Evolutionary conservation across 2,329 filamentous ascomycete species (phyloP), one percentile per base, ranked within the genome.

Genomic region (Diaporthe ampelina): DNA sequence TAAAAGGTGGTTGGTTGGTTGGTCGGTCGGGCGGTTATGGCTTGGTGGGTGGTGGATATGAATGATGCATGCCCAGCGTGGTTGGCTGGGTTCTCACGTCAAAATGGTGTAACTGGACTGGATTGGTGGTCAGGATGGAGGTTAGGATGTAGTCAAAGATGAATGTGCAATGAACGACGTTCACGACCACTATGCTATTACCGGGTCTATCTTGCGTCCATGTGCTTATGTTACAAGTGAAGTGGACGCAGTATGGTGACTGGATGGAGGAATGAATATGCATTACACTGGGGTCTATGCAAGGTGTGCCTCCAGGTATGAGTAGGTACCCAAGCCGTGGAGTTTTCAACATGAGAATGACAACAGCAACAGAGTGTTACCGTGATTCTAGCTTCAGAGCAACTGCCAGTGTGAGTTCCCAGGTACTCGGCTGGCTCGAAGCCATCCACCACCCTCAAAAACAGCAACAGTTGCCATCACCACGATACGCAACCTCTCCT

Each of bases 81-180:
- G 61, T 45, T 19, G 29, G 29, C 21, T 19, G 19, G 24, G 43
- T 26, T 48, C 10, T 43, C 2, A 3, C 21, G 29, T 67, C 21
- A 67, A 67, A 67, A 52, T 35, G 63, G 63, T 37, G 45, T 68
- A 19, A 43, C 40, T 43, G 40, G 40, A 43, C 13, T 43, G 13
- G 5, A 43, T 43, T 21, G 15, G 29, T 9, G 63, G 32, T n/a
- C 6, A 17, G 61, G 40, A 24, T 35, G 17, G 26, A 24, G 26
- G 26, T 24, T n/a, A 17, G 45, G 19, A 65, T 37, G 29, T 52
- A 37, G 2, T 68, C 8, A 21, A 26, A 67, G 61, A 50, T 68
- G 32, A 52, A 68, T 54, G 63, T 40, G 48, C 29, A 68, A 68
- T 40, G 48, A 54, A 54, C 48, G 63, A 68, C 26, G 63, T 40